A percentile compares a stretch with the other conserved stretches of the same genome.
Evolutionary conservation across 1,284 basidiomycete genomes (phyloP).

Genomic region (Rhodotorula sp.): DNA sequence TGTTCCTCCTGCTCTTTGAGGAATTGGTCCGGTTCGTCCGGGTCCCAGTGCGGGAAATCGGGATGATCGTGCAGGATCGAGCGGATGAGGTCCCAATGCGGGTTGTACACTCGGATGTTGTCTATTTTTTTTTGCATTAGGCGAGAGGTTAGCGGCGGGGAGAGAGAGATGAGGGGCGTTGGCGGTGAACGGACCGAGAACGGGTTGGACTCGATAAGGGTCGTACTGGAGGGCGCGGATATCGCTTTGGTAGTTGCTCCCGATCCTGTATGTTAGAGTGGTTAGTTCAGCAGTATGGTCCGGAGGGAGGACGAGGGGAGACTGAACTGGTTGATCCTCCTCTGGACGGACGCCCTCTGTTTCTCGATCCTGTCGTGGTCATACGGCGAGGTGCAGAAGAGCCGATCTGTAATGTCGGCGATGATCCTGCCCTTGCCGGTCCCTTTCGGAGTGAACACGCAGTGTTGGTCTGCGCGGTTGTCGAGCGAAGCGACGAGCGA

Average conservation of each 20-base stretch:
- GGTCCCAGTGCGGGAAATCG: conserved; percentile 3
- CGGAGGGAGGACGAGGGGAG: neutral
- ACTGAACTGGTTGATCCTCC: conserved; percentile 2
- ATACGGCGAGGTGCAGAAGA: neutral
- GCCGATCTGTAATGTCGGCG: neutral
- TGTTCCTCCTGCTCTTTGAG: neutral
- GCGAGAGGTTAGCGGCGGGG: too few relatives aligned
- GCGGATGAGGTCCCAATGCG: conserved; percentile 3
- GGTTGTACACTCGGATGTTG: neutral
- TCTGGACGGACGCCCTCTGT: conserved; percentile 4
- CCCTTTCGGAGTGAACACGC: conserved; percentile 3
- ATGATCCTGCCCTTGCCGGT: neutral
- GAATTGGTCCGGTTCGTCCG: neutral
- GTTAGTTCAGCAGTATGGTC: neutral
- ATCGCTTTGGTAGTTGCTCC: conserved; percentile 1
- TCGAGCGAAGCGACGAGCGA: neutral
- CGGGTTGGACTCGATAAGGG: conserved; percentile 1
- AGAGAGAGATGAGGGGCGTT: neutral
- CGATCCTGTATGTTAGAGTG: neutral
- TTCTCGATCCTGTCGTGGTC: conserved; percentile 6
- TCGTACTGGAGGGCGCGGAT: conserved; percentile 2
- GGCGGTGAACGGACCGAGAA: conserved; percentile 7
- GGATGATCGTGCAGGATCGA: conserved; percentile 9
- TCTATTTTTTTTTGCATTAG: neutral
- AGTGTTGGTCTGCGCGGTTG: neutral